phyloP scores from a whole-genome alignment of 2,329 filamentous ascomycete species.

The Phyllosticta citrichinensis region DNA sequence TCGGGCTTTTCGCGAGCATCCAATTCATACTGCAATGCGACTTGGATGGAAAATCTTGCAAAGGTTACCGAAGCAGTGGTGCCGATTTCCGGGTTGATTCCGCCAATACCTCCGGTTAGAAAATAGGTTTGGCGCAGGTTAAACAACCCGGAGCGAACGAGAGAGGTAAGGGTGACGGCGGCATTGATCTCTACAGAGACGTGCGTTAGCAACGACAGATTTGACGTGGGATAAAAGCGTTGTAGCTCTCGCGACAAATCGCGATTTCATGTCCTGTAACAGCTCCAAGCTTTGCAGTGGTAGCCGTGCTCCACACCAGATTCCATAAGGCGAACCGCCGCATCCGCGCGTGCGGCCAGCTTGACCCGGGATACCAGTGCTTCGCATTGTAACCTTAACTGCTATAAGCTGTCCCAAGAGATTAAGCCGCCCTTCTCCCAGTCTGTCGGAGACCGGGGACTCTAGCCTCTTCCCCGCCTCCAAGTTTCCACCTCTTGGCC shows the following conservation, averaged over 20 bases:
- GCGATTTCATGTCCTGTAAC: background rate
- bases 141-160: slow-evolving; percentile 53
- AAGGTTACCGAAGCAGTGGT: slow-evolving; percentile 60
- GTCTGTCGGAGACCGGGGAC: background rate
- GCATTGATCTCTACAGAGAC: slow-evolving; percentile 56
- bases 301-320: background rate
- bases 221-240: background rate
- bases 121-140: slow-evolving; percentile 61
- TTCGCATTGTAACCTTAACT: background rate
- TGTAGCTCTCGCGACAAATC: background rate
- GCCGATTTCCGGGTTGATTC: slow-evolving; percentile 58
- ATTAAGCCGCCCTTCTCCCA: background rate
- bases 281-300: background rate
- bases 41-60: slow-evolving; percentile 60
- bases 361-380: background rate
- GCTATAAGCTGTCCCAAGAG: background rate
- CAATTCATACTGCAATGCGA: slow-evolving; percentile 67
- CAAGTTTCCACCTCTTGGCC: background rate
- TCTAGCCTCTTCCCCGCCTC: background rate
- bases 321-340: background rate
- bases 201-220: background rate
- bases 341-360: background rate
- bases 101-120: slow-evolving; percentile 61
- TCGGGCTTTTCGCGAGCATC: slow-evolving; percentile 57
- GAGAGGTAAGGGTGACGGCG: slow-evolving; percentile 53